A percentile compares a stretch with the other conserved stretches of the same genome.
phyloP scores from a whole-genome alignment of 164 flowering plant species.

The Piper longum region DNA sequence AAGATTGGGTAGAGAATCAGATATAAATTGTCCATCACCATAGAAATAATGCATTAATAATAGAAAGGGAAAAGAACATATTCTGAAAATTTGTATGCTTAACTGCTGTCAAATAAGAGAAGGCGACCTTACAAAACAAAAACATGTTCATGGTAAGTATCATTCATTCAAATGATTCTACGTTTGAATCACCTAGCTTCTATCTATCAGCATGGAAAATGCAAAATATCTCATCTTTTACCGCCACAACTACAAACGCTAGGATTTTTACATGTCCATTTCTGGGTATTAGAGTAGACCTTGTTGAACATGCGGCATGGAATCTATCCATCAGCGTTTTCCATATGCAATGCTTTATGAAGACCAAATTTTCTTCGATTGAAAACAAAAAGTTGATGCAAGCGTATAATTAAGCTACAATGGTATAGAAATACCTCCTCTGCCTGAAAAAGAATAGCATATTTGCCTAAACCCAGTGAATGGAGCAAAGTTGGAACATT shows the following conservation, averaged over 20 bases:
- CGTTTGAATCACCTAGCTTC: background rate
- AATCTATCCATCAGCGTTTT: background rate
- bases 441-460: constrained; percentile 52
- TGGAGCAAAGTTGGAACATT: constrained; percentile 54
- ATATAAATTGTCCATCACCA: too few species aligned
- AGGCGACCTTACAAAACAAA: background rate
- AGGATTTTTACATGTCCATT: too few species aligned
- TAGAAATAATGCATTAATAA: too few species aligned
- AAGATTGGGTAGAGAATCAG: too few species aligned
- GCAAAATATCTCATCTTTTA: too few species aligned
- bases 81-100: too few species aligned
- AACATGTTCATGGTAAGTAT: background rate
- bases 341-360: background rate
- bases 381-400: constrained; percentile 1
- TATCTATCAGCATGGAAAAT: too few species aligned
- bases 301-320: background rate
- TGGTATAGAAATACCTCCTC: constrained; percentile 49
- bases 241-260: too few species aligned
- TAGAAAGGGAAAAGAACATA: too few species aligned
- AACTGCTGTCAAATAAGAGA: background rate
- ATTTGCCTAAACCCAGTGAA: constrained; percentile 62
- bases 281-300: background rate
- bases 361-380: background rate
- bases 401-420: background rate
- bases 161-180: background rate